Conservation (phyloP, 805 yeast species). For the Yamadazyma paraphyllophila region DNA sequence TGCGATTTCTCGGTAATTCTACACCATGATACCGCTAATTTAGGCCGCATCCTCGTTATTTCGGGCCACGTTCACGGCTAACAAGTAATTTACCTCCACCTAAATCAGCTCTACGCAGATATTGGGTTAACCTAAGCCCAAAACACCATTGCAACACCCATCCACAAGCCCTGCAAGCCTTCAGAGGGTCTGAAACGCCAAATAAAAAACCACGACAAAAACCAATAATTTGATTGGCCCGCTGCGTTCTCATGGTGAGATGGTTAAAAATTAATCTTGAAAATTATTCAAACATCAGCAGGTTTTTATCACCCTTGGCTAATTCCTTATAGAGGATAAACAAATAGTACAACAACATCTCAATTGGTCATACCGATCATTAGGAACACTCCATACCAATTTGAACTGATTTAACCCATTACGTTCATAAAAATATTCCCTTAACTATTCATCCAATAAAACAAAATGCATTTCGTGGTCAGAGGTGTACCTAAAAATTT, state of each 20-base stretch:
- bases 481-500: conserved; percentile 25
- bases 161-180: neutral
- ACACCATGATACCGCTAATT: too few relatives aligned
- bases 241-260: neutral
- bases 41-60: too few relatives aligned
- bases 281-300: conserved; percentile 6
- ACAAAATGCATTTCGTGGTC: conserved; percentile 11
- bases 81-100: neutral
- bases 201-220: conserved; percentile 4
- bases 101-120: too few relatives aligned
- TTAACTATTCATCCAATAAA: conserved; percentile 4
- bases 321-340: neutral
- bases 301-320: neutral
- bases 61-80: too few relatives aligned
- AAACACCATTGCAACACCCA: too few relatives aligned
- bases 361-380: neutral
- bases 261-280: conserved; percentile 3
- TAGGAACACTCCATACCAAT: neutral
- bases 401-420: neutral
- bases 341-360: neutral
- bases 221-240: conserved; percentile 4
- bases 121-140: too few relatives aligned
- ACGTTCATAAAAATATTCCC: neutral
- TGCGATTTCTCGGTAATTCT: too few relatives aligned
- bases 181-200: neutral